Evolutionary conservation across 129 eudicot species (phyloP), one percentile per base, ranked within the genome.

Genomic region (Centella asiatica): DNA sequence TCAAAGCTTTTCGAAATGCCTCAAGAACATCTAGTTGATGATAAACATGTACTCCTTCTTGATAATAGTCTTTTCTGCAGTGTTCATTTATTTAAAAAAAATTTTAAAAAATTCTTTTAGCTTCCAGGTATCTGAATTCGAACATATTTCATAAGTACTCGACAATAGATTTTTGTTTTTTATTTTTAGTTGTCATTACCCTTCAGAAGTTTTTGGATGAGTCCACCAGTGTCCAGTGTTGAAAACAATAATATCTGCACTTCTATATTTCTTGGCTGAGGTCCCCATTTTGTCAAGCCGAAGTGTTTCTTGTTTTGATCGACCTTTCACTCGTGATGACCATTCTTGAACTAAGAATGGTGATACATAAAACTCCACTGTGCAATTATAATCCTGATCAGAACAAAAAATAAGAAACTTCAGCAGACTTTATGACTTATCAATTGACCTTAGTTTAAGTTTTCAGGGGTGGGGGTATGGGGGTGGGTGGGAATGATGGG

Each of bases 191-290:
- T 4, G 15, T 32, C 11, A 37, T 26, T 71, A 77, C 87, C 87
- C 87, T 74, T 62, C 68, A 14, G 75, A 68, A 63, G 58, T 53
- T 53, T 53, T 53, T 14, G 58, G 58, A 53, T 53, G 58, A 1
- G 83, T 81, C 87, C 87, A 81, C 87, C 87, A 81, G 69, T 81
- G 83, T 2, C 87, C 87, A 1, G 84, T 78, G 74, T 82, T 82
- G 52, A 78, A 82, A 48, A 78, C 69, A 14, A 82, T 44, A 57
- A 78, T 46, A 53, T 82, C 81, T 10, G 88, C 84, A 37, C 40
- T 69, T 69, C 49, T 75, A 67, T 78, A 82, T 52, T 69, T 75
- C 49, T 75, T 76, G 13, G 83, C 77, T 17, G 81, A 82, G n/a
- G 65, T 68, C 40, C 74, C 80, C 15, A 81, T 64, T 40, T 74